Base-by-base conservation (phyloP, 768 basidiomycete genomes). In the Melanogaster broomeanus region DNA sequence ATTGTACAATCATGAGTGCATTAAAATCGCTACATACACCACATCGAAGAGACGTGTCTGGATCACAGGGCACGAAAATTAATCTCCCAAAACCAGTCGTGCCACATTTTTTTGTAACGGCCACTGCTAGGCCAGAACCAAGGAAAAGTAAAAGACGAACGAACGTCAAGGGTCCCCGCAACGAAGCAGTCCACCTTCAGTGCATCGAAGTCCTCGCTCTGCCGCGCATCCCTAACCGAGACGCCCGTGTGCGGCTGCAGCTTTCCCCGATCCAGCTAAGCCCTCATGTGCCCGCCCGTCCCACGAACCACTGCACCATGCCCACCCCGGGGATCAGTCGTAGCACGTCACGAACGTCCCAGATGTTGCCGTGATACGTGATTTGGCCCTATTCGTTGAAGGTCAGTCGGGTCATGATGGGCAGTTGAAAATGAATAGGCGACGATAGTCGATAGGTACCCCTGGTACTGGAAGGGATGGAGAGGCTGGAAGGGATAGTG, bases 321-420 rank as follows among this genome's bases (percentile, higher is more conserved):
- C 81, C 77, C 53, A 82, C 77, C 4, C 88, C 88, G 4, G 89
- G 89, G 9, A 90, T 64, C 35, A 90, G 78, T 33, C 84, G 83
- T 61, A 90, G 74, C 51, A 92, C 73, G 63, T 93, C 90, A 64
- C 85, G 82, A 38, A 89, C 74, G 58, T 92, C 88, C 88, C 87
- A 91, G 34, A 88, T 76, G 61, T 92, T 90, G 25, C 88, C 79
- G 64, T 93, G 90, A 59, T 84, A 80, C 4, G 87, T 85, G 55
- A 93, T 84, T 52, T 78, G 80, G n/a, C 87, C 88, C 61, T 85
- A 84, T 59, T 91, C 90, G 68, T 91, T 91, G 69, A 93, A 90
- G 28, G 80, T 78, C 31, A 92, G 77, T 25, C 84, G 80, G 4
- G 88, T 87, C 50, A 87, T 77, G 43, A 91, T 79, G 42, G 78